Base-by-base conservation (phyloP, 1,284 basidiomycete species). In the Ustilago tritici region DNA sequence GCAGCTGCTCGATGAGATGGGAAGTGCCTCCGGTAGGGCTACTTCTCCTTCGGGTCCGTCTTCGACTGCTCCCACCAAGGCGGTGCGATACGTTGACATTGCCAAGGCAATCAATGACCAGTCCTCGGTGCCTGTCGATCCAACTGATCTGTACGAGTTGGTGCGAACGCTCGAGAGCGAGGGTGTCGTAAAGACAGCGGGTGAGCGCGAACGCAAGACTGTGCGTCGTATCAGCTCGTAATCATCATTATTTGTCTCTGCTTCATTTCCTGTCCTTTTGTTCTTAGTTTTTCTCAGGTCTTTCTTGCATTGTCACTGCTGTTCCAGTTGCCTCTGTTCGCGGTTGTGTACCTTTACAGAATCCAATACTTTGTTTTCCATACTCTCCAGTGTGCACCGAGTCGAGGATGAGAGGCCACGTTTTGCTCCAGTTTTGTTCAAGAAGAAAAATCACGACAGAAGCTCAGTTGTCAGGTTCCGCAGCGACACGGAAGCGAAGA, bases 151-250 rank as follows among this genome's bases (percentile, higher is more conserved):
- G 34, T 71, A 79, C 58, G 81, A 83, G 49, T 67, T 84, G 7
- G 70, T 86, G 2, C 71, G 76, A 28, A 65, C 68, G 43, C 70
- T 86, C 31, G 84, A 84, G 61, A 68, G 67, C 47, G 82, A 84
- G 47, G 83, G 83, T 17, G 54, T 80, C 35, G 61, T 85, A 36
- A 81, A 82, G 76, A 76, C 75, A 12, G 77, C 79, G 8, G 83
- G 83, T 53, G 83, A 85, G 49, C 76, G 83, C 40, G 82, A 84
- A 34, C 74, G 83, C 64, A 82, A 70, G 67, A 84, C 80, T 32
- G 73, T 85, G n/a, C 78, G 83, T 55, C 72, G 78, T 32, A 79
- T 81, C 61, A 72, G 59, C 75, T 60, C 74, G 38, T 70, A 52
- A 49, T 43, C 19, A 17, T 43, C 19, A 17, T 10, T 17, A n/a